phyloP scores from a whole-genome alignment of 2,329 filamentous ascomycete genomes.

The Diplodia corticola region DNA sequence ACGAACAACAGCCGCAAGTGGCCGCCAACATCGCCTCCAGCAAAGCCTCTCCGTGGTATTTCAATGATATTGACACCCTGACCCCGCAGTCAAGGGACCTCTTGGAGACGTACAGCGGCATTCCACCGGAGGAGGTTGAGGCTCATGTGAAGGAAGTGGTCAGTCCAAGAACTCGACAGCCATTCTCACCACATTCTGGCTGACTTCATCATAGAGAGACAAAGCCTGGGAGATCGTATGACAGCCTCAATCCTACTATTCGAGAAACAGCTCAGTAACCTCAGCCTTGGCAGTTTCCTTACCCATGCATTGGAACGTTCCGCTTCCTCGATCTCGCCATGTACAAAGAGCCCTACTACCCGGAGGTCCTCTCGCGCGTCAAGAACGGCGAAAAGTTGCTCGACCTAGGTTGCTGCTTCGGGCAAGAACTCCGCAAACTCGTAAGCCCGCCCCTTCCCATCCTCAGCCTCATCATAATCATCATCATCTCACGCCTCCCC shows the following conservation, averaged over 20 bases:
- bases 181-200: neutral
- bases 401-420: constrained; percentile 49
- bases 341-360: constrained; percentile 31
- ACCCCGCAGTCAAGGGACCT: constrained; percentile 35
- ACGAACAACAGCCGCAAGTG: neutral
- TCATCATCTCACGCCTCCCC: neutral
- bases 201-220: constrained; percentile 29
- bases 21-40: neutral
- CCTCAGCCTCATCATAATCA: neutral
- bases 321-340: constrained; percentile 39
- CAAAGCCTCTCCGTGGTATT: constrained; percentile 35
- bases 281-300: constrained; percentile 25
- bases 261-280: neutral
- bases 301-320: constrained; percentile 41
- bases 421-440: constrained; percentile 49
- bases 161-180: constrained; percentile 19
- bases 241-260: neutral
- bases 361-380: constrained; percentile 37
- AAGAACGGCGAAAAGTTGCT: constrained; percentile 40
- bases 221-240: constrained; percentile 36
- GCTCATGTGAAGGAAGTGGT: constrained; percentile 41
- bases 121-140: constrained; percentile 37
- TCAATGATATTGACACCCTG: constrained; percentile 34
- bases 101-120: constrained; percentile 43
- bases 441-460: constrained; percentile 26